phyloP scores from a whole-genome alignment of 2,329 filamentous ascomycete genomes.

The Orbilia brochopaga region DNA sequence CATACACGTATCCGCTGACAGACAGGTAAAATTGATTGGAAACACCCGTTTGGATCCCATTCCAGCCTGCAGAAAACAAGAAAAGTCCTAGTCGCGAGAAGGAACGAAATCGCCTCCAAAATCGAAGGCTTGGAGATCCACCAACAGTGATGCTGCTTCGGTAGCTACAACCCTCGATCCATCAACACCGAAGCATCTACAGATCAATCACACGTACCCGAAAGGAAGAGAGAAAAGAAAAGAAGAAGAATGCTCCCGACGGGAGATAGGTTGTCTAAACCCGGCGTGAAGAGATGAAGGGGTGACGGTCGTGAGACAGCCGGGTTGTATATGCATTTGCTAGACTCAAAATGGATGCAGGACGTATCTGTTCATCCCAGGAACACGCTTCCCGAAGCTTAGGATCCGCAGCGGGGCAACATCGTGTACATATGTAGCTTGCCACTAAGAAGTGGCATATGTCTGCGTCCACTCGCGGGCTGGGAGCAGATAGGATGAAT shows the following conservation, averaged over 20 bases:
- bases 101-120: slow-evolving; percentile 37
- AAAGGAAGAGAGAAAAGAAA: too few species aligned
- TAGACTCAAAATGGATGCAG: too few species aligned
- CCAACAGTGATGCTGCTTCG: slow-evolving; percentile 1
- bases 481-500: slow-evolving; percentile 5
- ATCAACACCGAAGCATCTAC: background rate
- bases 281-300: background rate
- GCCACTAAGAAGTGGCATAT: slow-evolving; percentile 68
- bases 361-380: too few species aligned
- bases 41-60: background rate
- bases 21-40: too few species aligned
- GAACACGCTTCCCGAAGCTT: background rate
- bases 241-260: too few species aligned
- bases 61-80: slow-evolving; percentile 20
- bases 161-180: background rate
- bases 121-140: slow-evolving; percentile 12
- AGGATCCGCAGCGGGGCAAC: background rate
- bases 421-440: background rate
- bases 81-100: slow-evolving; percentile 22
- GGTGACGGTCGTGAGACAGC: background rate
- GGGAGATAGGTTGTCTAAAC: too few species aligned
- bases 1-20: too few species aligned
- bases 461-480: slow-evolving; percentile 79
- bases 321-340: too few species aligned
- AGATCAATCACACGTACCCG: too few species aligned